Conservation (phyloP, 129 eudicot genomes). For the Tagetes erecta region DNA sequence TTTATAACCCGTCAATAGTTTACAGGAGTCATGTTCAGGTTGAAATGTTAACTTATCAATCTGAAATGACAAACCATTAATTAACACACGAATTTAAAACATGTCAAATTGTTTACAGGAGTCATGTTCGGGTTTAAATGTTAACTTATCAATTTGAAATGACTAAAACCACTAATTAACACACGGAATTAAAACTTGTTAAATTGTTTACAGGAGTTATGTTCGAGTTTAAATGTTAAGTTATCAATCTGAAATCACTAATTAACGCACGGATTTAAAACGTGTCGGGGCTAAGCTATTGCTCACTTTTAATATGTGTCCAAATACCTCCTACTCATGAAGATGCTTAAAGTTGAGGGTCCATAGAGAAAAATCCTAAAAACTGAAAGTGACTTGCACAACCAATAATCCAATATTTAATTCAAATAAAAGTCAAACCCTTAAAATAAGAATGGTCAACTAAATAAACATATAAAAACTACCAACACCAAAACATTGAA, state of each 20-base stretch:
- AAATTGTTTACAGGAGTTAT: neutral
- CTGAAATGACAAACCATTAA: neutral
- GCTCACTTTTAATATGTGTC: conserved; percentile 24
- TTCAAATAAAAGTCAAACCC: conserved; percentile 32
- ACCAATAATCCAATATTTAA: conserved; percentile 26
- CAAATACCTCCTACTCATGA: conserved; percentile 25
- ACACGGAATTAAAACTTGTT: too few species aligned
- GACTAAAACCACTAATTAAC: neutral
- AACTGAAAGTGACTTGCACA: conserved; percentile 33
- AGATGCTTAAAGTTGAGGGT: conserved; percentile 40
- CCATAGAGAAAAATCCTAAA: conserved; percentile 33
- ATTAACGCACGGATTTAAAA: neutral
- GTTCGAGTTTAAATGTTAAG: neutral
- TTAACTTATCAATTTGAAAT: neutral
- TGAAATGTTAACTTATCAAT: neutral
- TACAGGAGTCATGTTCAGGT: neutral
- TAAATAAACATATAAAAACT: conserved; percentile 29
- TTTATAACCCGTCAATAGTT: neutral
- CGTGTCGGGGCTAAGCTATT: too few species aligned
- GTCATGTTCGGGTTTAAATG: neutral
- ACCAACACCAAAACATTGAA: conserved; percentile 35
- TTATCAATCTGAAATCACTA: neutral
- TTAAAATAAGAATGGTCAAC: conserved; percentile 26
- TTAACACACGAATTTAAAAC: neutral
- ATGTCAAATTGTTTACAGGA: neutral